Conservation (phyloP, 495 filamentous ascomycete genomes). For the Patellaria atrata region DNA sequence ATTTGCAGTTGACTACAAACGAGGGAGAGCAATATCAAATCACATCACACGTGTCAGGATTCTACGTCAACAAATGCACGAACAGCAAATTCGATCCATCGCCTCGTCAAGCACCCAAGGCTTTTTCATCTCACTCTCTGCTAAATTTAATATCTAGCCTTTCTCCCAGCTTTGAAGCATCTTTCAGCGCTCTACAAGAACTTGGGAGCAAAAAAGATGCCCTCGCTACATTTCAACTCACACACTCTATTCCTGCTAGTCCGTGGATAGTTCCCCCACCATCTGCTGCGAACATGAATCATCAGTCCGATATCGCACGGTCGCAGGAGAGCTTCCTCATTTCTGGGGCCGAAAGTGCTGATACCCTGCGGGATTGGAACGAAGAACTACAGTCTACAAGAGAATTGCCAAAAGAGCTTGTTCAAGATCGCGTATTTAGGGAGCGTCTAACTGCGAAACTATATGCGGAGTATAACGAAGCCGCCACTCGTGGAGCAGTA, state of each 20-base stretch:
- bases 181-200: slow-evolving; percentile 64
- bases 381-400: slow-evolving; percentile 96
- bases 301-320: slow-evolving; percentile 71
- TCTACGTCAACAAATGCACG: slow-evolving; percentile 88
- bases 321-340: slow-evolving; percentile 89
- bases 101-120: slow-evolving; percentile 55
- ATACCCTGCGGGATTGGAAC: slow-evolving; percentile 95
- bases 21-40: slow-evolving; percentile 91
- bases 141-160: slow-evolving; percentile 61
- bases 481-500: slow-evolving; percentile 83
- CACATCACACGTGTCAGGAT: slow-evolving; percentile 83
- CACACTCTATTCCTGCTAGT: slow-evolving; percentile 78
- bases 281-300: slow-evolving; percentile 45
- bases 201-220: slow-evolving; percentile 72
- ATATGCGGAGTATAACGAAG: slow-evolving; percentile 94
- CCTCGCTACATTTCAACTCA: slow-evolving; percentile 82
- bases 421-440: slow-evolving; percentile 92
- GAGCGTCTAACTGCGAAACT: slow-evolving; percentile 89
- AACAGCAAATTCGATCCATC: slow-evolving; percentile 86
- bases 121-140: slow-evolving; percentile 66
- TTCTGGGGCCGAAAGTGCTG: slow-evolving; percentile 77
- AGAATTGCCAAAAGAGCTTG: slow-evolving; percentile 80
- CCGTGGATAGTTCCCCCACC: slow-evolving; percentile 77
- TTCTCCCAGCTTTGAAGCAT: slow-evolving; percentile 64
- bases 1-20: slow-evolving; percentile 72